phyloP scores from a whole-genome alignment of 2,329 filamentous ascomycete species.

The Fusarium neocosmosporiellum region DNA sequence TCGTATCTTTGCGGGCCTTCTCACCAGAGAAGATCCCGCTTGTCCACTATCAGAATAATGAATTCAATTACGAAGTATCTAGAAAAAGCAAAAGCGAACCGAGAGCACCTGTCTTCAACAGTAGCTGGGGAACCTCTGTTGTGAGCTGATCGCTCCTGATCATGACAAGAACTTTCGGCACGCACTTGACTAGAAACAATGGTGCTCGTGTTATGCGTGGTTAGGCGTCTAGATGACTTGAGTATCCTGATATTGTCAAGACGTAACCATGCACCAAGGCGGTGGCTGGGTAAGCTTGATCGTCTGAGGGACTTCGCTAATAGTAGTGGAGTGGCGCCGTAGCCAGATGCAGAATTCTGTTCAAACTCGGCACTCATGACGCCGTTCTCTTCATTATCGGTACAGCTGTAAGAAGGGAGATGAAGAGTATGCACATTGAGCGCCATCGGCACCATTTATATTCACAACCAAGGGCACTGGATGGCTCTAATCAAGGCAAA shows the following conservation, averaged over 20 bases:
- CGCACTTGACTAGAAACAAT: not conserved
- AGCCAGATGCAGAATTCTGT: not conserved
- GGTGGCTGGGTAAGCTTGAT: not conserved
- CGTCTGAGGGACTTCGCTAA: not conserved
- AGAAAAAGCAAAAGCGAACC: too few species aligned
- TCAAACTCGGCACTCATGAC: not conserved
- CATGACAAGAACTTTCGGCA: not conserved
- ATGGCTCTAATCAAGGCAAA: not conserved
- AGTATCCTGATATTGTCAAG: not conserved
- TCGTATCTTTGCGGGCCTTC: too few species aligned
- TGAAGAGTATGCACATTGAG: not conserved
- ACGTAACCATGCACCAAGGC: not conserved
- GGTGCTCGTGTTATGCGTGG: not conserved
- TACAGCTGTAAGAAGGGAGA: not conserved
- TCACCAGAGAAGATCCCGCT: too few species aligned
- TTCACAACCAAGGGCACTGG: not conserved
- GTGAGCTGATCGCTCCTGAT: not conserved
- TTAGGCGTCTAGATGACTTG: not conserved
- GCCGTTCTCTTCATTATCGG: not conserved
- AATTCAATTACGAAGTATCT: too few species aligned
- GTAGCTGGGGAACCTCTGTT: too few species aligned
- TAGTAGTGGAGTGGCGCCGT: not conserved
- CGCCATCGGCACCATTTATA: not conserved
- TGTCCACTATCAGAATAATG: too few species aligned
- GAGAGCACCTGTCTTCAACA: too few species aligned